These are phyloP conservation scores for Aspergillus ochraceus DNA, from an alignment of 2,329 filamentous ascomycete species.

Conservation along the genomic window DNA sequence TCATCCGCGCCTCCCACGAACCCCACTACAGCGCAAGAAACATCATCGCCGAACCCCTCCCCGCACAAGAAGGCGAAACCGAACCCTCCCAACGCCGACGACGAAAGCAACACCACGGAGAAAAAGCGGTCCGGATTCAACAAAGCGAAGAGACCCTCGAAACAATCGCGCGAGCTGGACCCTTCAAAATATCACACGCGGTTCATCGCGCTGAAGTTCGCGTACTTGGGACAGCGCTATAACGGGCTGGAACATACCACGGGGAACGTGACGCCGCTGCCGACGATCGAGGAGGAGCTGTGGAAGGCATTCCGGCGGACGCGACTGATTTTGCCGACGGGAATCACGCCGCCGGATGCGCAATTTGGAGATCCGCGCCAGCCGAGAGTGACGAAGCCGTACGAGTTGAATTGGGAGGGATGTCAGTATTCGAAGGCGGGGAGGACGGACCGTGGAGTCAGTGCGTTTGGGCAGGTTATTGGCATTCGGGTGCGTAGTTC, in stretches of 20 bases:
- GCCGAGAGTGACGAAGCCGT: slow-evolving; percentile 41
- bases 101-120: too few species aligned
- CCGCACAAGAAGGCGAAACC: slow-evolving; percentile 18
- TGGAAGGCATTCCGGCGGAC: slow-evolving; percentile 88
- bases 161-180: slow-evolving; percentile 64
- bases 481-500: slow-evolving; percentile 80
- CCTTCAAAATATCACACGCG: slow-evolving; percentile 78
- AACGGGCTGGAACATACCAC: slow-evolving; percentile 89
- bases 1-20: slow-evolving; percentile 1
- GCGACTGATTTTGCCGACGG: slow-evolving; percentile 73
- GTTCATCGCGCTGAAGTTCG: slow-evolving; percentile 86
- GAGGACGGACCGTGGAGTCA: slow-evolving; percentile 88
- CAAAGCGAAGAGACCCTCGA: slow-evolving; percentile 26
- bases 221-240: slow-evolving; percentile 87
- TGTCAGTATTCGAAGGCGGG: slow-evolving; percentile 96
- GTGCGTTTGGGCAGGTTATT: slow-evolving; percentile 95
- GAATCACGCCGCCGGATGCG: slow-evolving; percentile 37
- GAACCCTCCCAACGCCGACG: slow-evolving; percentile 16
- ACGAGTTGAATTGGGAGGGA: slow-evolving; percentile 70
- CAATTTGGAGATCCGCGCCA: slow-evolving; percentile 38
- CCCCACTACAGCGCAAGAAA: background rate
- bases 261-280: slow-evolving; percentile 65
- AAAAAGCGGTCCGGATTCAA: too few species aligned
- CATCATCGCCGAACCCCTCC: background rate
- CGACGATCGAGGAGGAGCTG: slow-evolving; percentile 88